phyloP scores from a whole-genome alignment of 2,329 filamentous ascomycete species.

The Madurella mycetomatis region DNA sequence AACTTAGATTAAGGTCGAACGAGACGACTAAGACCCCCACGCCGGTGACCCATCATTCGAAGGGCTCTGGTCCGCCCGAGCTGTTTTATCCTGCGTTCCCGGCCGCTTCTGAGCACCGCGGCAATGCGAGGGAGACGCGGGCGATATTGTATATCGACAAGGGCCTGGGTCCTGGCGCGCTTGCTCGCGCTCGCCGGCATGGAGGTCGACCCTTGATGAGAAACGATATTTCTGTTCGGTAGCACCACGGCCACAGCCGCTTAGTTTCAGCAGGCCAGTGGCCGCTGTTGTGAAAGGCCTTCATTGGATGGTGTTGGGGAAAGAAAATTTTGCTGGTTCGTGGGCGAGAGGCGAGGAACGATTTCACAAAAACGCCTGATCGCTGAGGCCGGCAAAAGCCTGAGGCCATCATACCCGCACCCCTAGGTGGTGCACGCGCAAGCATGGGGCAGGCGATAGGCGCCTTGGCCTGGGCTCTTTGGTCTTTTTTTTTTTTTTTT shows the following conservation, averaged over 20 bases:
- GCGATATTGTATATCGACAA: not conserved
- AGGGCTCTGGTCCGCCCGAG: slow-evolving; percentile 15
- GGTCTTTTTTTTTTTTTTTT: not conserved
- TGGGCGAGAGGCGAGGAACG: slow-evolving; percentile 19
- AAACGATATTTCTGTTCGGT: slow-evolving; percentile 8
- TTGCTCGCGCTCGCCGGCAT: slow-evolving; percentile 1
- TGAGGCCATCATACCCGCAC: slow-evolving; percentile 13
- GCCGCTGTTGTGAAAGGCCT: slow-evolving; percentile 2
- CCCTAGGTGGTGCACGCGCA: not conserved
- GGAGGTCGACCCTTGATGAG: slow-evolving; percentile 4
- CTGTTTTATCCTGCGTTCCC: slow-evolving; percentile 21
- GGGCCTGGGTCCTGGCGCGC: slow-evolving; percentile 2
- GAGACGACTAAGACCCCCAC: slow-evolving; percentile 21
- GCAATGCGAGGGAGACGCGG: slow-evolving; percentile 15
- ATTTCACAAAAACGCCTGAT: slow-evolving; percentile 23
- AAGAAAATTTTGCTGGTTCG: slow-evolving; percentile 13
- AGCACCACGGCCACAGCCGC: slow-evolving; percentile 12
- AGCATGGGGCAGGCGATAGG: not conserved
- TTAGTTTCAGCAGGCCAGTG: slow-evolving; percentile 18
- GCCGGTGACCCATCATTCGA: slow-evolving; percentile 10
- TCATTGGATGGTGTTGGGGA: slow-evolving; percentile 18
- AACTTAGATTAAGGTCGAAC: slow-evolving; percentile 5
- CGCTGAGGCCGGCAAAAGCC: slow-evolving; percentile 13
- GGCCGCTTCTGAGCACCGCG: slow-evolving; percentile 19
- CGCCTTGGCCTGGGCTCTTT: slow-evolving; percentile 5